Evolutionary conservation across 257 asterid species (phyloP), one percentile per base, ranked within the genome.

Genomic region (Ballota nigra): DNA sequence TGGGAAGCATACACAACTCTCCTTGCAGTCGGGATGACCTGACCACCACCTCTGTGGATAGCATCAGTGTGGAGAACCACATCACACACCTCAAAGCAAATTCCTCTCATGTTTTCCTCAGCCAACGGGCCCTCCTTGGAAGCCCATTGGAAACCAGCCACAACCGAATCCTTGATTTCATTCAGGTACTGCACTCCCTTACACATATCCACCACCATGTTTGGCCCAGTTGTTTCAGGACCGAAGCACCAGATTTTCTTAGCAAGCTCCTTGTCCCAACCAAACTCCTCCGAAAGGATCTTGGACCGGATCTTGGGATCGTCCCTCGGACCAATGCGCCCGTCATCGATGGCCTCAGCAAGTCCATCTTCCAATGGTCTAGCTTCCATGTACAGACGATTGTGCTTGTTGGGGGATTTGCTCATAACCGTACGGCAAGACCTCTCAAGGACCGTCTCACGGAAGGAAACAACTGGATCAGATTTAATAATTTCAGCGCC

Each of bases 151-250:
- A 82, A 82, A 67, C 86, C 86, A 8, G 88, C 83, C 0, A 83
- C 87, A 3, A 83, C 86, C 0, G 86, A 81, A 47, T 83, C 86
- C 82, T 83, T 83, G 28, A 81, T 83, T 81, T 81, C 88, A 20
- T 83, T 84, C 61, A 84, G 65, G 72, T 84, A 84, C 57, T 84
- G 88, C 19, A 84, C 88, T 74, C 86, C 88, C 84, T 84, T 83
- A 66, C 88, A 84, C 88, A 84, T 81, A 70, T 84, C 88, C 8
- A 84, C 88, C 2, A 85, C 89, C 89, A 85, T 84, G 62, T 84
- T 84, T 0, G 86, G 86, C 15, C 86, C 86, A 15, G 80, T 79
- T 2, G 86, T 82, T 69, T 82, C 86, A 0, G 89, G 89, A 18
- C 87, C 89, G 40, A 84, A 82, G 74, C 80, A 71, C 88, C 86